These are phyloP conservation scores for Mariannaea elegans DNA, from an alignment of 2,329 filamentous ascomycete species.

Conservation along the genomic window DNA sequence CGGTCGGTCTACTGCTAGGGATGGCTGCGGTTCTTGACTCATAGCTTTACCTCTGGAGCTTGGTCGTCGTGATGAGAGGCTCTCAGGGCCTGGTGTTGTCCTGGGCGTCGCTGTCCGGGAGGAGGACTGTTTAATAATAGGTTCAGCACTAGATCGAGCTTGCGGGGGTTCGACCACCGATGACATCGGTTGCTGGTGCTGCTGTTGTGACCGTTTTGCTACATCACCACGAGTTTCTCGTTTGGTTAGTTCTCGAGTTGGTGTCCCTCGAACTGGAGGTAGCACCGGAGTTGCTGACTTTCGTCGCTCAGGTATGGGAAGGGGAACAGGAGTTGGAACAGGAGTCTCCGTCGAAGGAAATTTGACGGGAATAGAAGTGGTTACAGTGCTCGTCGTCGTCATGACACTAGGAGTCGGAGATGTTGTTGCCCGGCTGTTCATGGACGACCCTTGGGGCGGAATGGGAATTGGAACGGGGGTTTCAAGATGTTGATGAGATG, in stretches of 20 bases:
- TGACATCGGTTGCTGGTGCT: slow-evolving; percentile 36
- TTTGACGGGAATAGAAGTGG: slow-evolving; percentile 43
- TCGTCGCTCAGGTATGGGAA: slow-evolving; percentile 46
- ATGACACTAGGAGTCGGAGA: slow-evolving; percentile 44
- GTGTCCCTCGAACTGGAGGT: slow-evolving; percentile 41
- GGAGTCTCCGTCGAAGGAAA: slow-evolving; percentile 47
- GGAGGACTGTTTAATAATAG: slow-evolving; percentile 40
- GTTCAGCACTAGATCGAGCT: slow-evolving; percentile 29
- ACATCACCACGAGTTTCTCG: slow-evolving; percentile 57
- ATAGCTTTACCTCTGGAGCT: slow-evolving; percentile 61
- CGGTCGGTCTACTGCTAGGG: slow-evolving; percentile 61
- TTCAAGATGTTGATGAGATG: slow-evolving; percentile 44
- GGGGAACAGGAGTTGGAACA: slow-evolving; percentile 50
- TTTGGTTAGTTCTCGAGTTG: slow-evolving; percentile 44
- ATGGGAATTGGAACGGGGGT: slow-evolving; percentile 54
- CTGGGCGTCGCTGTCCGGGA: slow-evolving; percentile 49
- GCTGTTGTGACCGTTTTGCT: slow-evolving; percentile 53
- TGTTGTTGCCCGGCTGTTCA: slow-evolving; percentile 40
- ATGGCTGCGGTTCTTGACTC: slow-evolving; percentile 60
- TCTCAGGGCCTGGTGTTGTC: slow-evolving; percentile 47
- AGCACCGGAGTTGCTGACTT: slow-evolving; percentile 46
- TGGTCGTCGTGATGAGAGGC: slow-evolving; percentile 53
- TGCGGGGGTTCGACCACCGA: slow-evolving; percentile 23
- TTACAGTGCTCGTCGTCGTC: slow-evolving; percentile 31
- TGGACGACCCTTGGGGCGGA: slow-evolving; percentile 41